Evolutionary conservation across 768 basidiomycete species (phyloP).

Genomic region (Terana coerulea): DNA sequence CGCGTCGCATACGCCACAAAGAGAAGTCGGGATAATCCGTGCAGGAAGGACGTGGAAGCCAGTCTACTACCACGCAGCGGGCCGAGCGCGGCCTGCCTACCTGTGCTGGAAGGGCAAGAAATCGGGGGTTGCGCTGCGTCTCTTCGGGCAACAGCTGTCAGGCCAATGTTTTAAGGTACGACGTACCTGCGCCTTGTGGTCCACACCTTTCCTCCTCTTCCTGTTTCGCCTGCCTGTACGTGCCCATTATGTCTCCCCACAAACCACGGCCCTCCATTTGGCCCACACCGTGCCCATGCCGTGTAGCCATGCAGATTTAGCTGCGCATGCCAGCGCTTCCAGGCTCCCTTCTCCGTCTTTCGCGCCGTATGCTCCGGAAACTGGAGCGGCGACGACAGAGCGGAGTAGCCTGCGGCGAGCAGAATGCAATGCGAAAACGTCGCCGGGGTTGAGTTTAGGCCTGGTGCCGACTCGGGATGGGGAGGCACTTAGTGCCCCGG

Average conservation of each 20-base stretch:
- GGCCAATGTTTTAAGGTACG: not conserved
- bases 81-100: constrained; percentile 35
- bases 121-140: constrained; percentile 34
- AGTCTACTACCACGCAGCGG: constrained; percentile 35
- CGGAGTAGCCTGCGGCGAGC: constrained; percentile 48
- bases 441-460: constrained; percentile 45
- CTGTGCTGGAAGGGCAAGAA: constrained; percentile 35
- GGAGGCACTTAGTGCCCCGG: constrained; percentile 35
- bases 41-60: constrained; percentile 34
- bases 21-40: too few species aligned
- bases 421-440: constrained; percentile 41
- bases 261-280: constrained; percentile 22
- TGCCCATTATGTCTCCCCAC: constrained; percentile 19
- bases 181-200: constrained; percentile 21
- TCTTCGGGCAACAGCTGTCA: constrained; percentile 2
- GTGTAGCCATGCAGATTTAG: constrained; percentile 52
- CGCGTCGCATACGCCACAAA: constrained; percentile 16
- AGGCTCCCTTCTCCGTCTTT: constrained; percentile 34
- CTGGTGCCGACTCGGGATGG: constrained; percentile 20
- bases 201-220: constrained; percentile 1
- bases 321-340: constrained; percentile 50
- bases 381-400: constrained; percentile 20
- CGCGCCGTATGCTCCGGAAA: constrained; percentile 19
- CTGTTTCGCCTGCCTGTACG: constrained; percentile 32
- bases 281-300: constrained; percentile 19